Evolutionary conservation across 176 grass and related monocot genomes (phyloP).

Genomic region (Triticum urartu): DNA sequence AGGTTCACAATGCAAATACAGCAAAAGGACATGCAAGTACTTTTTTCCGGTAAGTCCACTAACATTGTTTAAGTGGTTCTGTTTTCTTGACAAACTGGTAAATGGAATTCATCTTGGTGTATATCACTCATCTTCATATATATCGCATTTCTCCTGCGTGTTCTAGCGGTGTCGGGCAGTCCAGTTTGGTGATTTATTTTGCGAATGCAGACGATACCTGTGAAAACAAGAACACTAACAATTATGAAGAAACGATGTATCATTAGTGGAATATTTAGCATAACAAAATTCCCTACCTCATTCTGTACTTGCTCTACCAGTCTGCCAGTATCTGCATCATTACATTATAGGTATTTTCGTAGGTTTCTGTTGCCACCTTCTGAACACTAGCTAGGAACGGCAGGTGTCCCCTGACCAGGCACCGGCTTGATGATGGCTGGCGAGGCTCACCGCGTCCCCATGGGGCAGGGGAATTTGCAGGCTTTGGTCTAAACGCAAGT

Average conservation of each 20-base stretch:
- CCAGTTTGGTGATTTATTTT: too few relatives aligned
- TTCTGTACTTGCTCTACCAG: not conserved
- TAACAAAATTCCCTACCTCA: not conserved
- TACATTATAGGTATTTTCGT: not conserved
- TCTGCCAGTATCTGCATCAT: not conserved
- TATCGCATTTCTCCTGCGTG: too few relatives aligned
- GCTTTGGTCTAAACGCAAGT: not conserved
- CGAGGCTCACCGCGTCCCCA: not conserved
- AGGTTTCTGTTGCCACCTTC: constrained; percentile 15
- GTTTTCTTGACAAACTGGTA: too few relatives aligned
- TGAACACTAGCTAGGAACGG: not conserved
- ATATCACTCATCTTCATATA: too few relatives aligned
- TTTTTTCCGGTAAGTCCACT: not conserved
- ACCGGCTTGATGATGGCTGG: constrained; percentile 2
- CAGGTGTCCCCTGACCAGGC: constrained; percentile 14
- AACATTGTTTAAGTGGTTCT: not conserved
- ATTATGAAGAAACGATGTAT: not conserved
- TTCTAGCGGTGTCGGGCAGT: too few relatives aligned
- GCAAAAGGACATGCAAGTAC: not conserved
- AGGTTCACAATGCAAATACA: not conserved
- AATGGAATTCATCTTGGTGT: too few relatives aligned
- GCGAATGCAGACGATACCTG: not conserved
- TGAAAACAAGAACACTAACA: not conserved
- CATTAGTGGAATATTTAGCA: not conserved
- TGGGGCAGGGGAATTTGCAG: constrained; percentile 21